Conservation (phyloP, 2,329 filamentous ascomycete species). For the Helotiales sp. region DNA sequence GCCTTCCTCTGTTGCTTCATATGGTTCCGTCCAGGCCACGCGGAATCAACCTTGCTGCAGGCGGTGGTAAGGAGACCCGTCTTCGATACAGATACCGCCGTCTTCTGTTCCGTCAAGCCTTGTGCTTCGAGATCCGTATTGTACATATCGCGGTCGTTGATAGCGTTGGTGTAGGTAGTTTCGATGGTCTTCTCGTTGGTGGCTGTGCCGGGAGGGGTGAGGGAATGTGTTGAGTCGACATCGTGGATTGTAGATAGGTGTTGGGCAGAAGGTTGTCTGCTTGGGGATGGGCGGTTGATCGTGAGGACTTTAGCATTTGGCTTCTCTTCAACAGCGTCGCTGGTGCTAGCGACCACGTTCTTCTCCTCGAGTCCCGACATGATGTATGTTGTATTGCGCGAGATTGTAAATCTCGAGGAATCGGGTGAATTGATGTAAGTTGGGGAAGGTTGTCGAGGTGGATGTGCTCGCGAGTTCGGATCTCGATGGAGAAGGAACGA, state of each 20-base stretch:
- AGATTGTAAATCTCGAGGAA: background rate
- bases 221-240: conserved; percentile 27
- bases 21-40: conserved; percentile 28
- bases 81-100: conserved; percentile 16
- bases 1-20: conserved; percentile 27
- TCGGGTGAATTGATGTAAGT: background rate
- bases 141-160: conserved; percentile 6
- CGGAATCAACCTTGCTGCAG: conserved; percentile 23
- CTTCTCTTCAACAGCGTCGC: conserved; percentile 11
- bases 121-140: conserved; percentile 29
- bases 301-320: conserved; percentile 23
- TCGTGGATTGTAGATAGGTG: conserved; percentile 28
- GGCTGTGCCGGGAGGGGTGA: conserved; percentile 25
- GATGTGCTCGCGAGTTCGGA: conserved; percentile 14
- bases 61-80: conserved; percentile 23
- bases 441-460: background rate
- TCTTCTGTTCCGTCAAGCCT: conserved; percentile 22
- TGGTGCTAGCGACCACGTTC: conserved; percentile 1
- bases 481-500: conserved; percentile 23
- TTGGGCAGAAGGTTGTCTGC: conserved; percentile 16
- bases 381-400: conserved; percentile 7
- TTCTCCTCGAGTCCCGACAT: conserved; percentile 18
- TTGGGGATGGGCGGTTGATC: conserved; percentile 22
- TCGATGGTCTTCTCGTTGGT: conserved; percentile 17
- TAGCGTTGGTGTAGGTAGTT: background rate